Conservation (phyloP, 2,329 filamentous ascomycete species). For the Ceratocystis papillata region DNA sequence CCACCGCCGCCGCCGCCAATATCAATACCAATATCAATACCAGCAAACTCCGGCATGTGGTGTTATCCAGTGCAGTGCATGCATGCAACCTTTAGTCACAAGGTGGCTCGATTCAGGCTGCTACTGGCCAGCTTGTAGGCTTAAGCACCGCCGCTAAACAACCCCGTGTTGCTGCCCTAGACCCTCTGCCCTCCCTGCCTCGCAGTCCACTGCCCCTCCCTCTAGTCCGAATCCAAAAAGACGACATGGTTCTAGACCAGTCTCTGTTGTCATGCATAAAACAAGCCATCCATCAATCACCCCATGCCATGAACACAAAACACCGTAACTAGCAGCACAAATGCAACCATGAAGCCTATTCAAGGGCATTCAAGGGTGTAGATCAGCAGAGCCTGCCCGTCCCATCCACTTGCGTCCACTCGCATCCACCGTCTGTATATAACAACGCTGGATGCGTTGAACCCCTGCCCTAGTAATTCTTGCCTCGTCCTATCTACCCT, state of each 20-base stretch:
- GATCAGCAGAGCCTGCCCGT: not conserved
- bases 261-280: constrained; percentile 11
- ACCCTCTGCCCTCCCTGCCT: not conserved
- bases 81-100: constrained; percentile 3
- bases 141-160: not conserved
- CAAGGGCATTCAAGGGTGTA: not conserved
- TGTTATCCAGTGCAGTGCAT: not conserved
- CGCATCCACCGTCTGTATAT: not conserved
- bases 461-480: too few species aligned
- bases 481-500: too few species aligned
- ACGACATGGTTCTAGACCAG: constrained; percentile 9
- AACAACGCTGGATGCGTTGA: too few species aligned
- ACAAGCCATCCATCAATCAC: constrained; percentile 9
- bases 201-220: not conserved
- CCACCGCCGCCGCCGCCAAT: not conserved
- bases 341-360: not conserved
- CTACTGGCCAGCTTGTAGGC: not conserved
- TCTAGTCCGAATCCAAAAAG: not conserved
- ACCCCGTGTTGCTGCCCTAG: not conserved
- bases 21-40: not conserved
- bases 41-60: not conserved
- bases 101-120: not conserved
- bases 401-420: not conserved
- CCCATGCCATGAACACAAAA: constrained; percentile 4
- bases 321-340: not conserved